Evolutionary conservation across 345 rosid species (phyloP), one percentile per base, ranked within the genome.

Genomic region (Clarkia xantiana): DNA sequence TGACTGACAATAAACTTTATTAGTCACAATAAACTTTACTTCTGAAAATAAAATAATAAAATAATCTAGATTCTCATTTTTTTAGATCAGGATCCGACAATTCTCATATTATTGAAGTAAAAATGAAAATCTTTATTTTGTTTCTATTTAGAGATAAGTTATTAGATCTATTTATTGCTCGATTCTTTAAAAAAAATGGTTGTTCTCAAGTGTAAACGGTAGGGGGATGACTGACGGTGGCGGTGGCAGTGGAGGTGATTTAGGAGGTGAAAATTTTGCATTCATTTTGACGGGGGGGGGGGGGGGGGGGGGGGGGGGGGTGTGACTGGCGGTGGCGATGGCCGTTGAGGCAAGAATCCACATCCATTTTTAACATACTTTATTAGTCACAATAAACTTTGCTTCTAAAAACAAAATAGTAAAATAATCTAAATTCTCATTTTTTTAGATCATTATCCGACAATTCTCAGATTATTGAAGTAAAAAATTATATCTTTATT

Each of bases 201-300:
- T 57, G 46, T 44, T 61, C 44, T 68, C 76, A 93, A 97, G 99
- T 93, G n/a, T n/a, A n/a, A n/a, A n/a, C n/a, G n/a, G n/a, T n/a
- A n/a, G n/a, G n/a, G n/a, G n/a, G n/a, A n/a, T n/a, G n/a, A n/a
- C n/a, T n/a, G n/a, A n/a, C n/a, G n/a, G n/a, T n/a, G n/a, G n/a
- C n/a, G n/a, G n/a, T n/a, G n/a, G n/a, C n/a, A n/a, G n/a, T n/a
- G n/a, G n/a, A n/a, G n/a, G n/a, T n/a, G n/a, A n/a, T n/a, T n/a
- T n/a, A n/a, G n/a, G n/a, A n/a, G n/a, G n/a, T n/a, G n/a, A n/a
- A n/a, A n/a, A n/a, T n/a, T n/a, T n/a, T n/a, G n/a, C n/a, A n/a
- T n/a, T n/a, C n/a, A n/a, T n/a, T n/a, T n/a, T n/a, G n/a, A n/a
- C n/a, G n/a, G n/a, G n/a, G n/a, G n/a, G n/a, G n/a, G n/a, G n/a